A percentile compares a stretch with the other conserved stretches of the same genome.
phyloP scores from a whole-genome alignment of 345 rosid genomes.

The Moricandia arvensis region DNA sequence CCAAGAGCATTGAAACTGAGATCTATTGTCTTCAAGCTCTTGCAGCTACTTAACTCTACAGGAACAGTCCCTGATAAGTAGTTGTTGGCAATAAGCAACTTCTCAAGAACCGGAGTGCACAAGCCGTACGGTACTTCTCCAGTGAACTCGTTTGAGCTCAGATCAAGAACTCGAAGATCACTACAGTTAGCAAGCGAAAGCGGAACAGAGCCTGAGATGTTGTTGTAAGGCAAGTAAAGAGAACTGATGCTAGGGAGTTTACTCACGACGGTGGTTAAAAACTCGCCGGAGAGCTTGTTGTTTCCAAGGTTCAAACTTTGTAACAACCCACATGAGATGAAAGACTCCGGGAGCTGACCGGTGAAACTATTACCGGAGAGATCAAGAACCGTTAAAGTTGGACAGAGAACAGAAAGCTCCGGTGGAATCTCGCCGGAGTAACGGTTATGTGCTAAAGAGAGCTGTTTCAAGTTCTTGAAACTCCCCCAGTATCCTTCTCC shows the following conservation, averaged over 20 bases:
- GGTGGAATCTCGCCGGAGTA: constrained; percentile 60
- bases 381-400: constrained; percentile 59
- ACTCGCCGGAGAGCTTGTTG: constrained; percentile 75
- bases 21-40: constrained; percentile 64
- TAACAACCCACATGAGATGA: constrained; percentile 54
- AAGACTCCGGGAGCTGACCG: constrained; percentile 58
- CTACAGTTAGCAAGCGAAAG: constrained; percentile 53
- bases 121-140: constrained; percentile 64
- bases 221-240: constrained; percentile 70
- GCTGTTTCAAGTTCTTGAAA: constrained; percentile 51
- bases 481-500: constrained; percentile 38
- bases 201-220: constrained; percentile 69
- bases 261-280: constrained; percentile 60
- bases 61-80: constrained; percentile 74
- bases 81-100: constrained; percentile 72
- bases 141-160: constrained; percentile 65
- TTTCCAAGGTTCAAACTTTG: constrained; percentile 63
- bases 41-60: constrained; percentile 65
- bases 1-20: constrained; percentile 80
- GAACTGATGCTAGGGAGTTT: constrained; percentile 49
- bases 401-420: constrained; percentile 58
- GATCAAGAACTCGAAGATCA: constrained; percentile 72
- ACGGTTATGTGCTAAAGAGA: constrained; percentile 58
- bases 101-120: constrained; percentile 62
- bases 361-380: constrained; percentile 66